Evolutionary conservation across 2,329 filamentous ascomycete species (phyloP).

Genomic region (Fusarium sp.): DNA sequence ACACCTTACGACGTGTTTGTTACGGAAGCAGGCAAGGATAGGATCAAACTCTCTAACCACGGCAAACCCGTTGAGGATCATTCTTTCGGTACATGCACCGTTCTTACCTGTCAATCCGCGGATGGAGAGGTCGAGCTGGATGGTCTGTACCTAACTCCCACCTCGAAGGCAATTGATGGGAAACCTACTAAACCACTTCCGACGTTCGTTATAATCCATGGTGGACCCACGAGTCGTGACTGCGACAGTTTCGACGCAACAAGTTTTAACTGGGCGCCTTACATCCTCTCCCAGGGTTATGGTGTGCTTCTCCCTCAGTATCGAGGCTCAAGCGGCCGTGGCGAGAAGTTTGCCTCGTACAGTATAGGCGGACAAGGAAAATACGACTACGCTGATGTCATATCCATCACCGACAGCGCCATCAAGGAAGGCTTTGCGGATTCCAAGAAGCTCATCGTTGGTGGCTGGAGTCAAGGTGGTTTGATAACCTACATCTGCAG

Average conservation of each 20-base stretch:
- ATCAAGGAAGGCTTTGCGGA: constrained; percentile 52
- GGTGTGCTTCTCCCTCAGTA: constrained; percentile 56
- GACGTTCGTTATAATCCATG: constrained; percentile 32
- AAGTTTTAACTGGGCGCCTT: constrained; percentile 47
- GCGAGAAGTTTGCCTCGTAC: constrained; percentile 52
- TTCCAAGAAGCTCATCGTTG: constrained; percentile 50
- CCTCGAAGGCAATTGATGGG: neutral
- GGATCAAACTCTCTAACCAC: constrained; percentile 27
- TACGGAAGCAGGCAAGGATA: neutral
- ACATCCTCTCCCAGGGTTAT: constrained; percentile 54
- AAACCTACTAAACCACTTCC: constrained; percentile 7
- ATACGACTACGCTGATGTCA: constrained; percentile 55
- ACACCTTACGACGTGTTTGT: constrained; percentile 33
- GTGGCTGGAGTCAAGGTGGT: constrained; percentile 57
- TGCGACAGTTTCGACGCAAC: constrained; percentile 48
- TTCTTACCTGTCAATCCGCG: constrained; percentile 23
- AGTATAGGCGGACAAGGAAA: constrained; percentile 50
- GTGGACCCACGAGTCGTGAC: constrained; percentile 25
- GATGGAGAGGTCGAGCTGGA: constrained; percentile 33
- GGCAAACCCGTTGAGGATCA: neutral
- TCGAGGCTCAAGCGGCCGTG: constrained; percentile 53
- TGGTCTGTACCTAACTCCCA: constrained; percentile 21
- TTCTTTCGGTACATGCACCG: constrained; percentile 14
- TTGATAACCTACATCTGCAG: constrained; percentile 54
- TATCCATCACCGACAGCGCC: constrained; percentile 52